Conservation (phyloP, 2,329 filamentous ascomycete genomes). For the Aspergillus chevalieri region DNA sequence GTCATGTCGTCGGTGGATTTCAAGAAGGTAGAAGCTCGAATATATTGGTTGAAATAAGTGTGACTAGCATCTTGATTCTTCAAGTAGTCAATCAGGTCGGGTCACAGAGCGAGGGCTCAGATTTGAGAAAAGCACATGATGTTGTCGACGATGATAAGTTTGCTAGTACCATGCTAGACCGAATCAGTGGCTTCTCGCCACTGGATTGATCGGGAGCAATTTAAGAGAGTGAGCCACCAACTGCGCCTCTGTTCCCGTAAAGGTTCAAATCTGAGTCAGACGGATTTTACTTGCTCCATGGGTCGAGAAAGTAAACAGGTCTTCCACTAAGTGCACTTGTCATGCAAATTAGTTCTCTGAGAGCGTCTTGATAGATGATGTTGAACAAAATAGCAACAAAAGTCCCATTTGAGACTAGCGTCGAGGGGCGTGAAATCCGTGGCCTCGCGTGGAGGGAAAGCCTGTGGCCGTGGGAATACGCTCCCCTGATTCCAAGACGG, state of each 20-base stretch:
- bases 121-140: slow-evolving; percentile 16
- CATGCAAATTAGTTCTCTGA: neutral
- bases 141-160: slow-evolving; percentile 20
- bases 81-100: slow-evolving; percentile 50
- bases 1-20: slow-evolving; percentile 43
- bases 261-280: neutral
- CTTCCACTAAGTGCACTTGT: neutral
- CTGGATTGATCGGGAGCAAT: slow-evolving; percentile 27
- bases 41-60: no score
- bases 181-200: slow-evolving; percentile 38
- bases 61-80: slow-evolving; percentile 41
- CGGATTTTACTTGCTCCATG: neutral
- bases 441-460: no score
- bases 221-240: slow-evolving; percentile 23
- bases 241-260: slow-evolving; percentile 30
- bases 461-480: no score
- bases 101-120: slow-evolving; percentile 10
- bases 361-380: no score
- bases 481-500: no score
- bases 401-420: no score
- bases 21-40: slow-evolving; percentile 45
- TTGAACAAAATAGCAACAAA: no score
- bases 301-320: neutral
- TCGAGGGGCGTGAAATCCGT: no score
- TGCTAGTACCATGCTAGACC: slow-evolving; percentile 23